Conservation (phyloP, 306 rosid genomes). For the Lathyrus aphaca region DNA sequence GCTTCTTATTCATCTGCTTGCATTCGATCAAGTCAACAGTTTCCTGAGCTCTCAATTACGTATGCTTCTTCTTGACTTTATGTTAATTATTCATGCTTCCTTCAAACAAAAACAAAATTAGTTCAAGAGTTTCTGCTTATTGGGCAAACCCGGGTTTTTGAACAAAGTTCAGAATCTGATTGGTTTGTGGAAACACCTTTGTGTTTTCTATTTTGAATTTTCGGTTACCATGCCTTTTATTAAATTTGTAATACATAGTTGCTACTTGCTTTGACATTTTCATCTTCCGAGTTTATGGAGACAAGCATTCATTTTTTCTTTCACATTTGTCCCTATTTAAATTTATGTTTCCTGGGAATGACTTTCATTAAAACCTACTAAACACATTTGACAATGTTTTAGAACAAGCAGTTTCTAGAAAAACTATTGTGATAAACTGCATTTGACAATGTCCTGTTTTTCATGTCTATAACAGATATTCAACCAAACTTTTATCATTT, state of each 20-base stretch:
- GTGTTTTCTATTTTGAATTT: slow-evolving; percentile 1
- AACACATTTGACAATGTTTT: neutral
- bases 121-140: slow-evolving; percentile 8
- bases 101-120: slow-evolving; percentile 23
- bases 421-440: slow-evolving; percentile 8
- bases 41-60: slow-evolving; percentile 90
- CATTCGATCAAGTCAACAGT: slow-evolving; percentile 70
- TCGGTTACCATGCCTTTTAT: neutral
- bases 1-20: slow-evolving; percentile 71
- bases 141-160: slow-evolving; percentile 7
- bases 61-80: slow-evolving; percentile 48
- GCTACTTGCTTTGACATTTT: neutral
- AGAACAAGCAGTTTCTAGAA: slow-evolving; percentile 23
- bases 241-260: neutral
- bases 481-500: slow-evolving; percentile 80
- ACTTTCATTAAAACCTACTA: neutral
- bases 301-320: neutral
- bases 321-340: slow-evolving; percentile 1
- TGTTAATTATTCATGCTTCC: slow-evolving; percentile 3
- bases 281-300: neutral
- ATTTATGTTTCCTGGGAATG: no score
- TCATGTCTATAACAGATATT: slow-evolving; percentile 65
- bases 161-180: neutral
- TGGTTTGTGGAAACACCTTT: neutral
- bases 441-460: slow-evolving; percentile 19